Evolutionary conservation across 805 yeast species (phyloP).

Genomic region (Yarrowia osloensis): DNA sequence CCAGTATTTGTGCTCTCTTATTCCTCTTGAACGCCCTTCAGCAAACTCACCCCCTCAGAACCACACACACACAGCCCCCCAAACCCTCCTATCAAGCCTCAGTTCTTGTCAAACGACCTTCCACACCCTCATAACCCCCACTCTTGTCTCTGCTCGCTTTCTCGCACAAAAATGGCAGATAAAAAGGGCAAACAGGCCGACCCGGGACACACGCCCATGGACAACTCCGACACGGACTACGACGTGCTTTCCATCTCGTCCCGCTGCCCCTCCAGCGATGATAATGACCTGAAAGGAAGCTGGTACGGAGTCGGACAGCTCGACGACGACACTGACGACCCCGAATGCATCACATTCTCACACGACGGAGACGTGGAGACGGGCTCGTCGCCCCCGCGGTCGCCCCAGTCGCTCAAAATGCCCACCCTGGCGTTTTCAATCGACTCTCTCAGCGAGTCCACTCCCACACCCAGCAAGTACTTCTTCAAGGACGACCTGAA

Average conservation of each 20-base stretch:
- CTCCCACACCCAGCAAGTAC: constrained; percentile 24
- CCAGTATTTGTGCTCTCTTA: background rate
- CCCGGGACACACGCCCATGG: background rate
- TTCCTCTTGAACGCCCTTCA: background rate
- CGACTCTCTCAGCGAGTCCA: constrained; percentile 25
- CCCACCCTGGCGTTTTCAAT: constrained; percentile 16
- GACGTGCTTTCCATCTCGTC: constrained; percentile 25
- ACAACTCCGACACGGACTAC: constrained; percentile 28
- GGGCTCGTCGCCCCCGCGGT: background rate
- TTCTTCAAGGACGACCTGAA: constrained; percentile 25
- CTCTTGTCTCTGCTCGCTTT: no score
- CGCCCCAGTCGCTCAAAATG: constrained; percentile 24
- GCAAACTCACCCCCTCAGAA: background rate
- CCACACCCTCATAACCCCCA: background rate
- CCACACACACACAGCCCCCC: background rate
- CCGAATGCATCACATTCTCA: background rate
- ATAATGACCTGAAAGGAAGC: constrained; percentile 4
- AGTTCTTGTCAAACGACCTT: background rate
- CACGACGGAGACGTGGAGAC: background rate
- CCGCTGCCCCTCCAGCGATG: constrained; percentile 18
- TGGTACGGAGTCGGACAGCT: constrained; percentile 23
- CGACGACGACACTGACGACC: constrained; percentile 26
- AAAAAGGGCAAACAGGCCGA: constrained; percentile 10
- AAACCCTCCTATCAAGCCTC: constrained; percentile 5
- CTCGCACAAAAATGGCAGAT: background rate